Evolutionary conservation across 164 flowering plant species (phyloP), one percentile per base, ranked within the genome.

Genomic region (Umbellularia californica): DNA sequence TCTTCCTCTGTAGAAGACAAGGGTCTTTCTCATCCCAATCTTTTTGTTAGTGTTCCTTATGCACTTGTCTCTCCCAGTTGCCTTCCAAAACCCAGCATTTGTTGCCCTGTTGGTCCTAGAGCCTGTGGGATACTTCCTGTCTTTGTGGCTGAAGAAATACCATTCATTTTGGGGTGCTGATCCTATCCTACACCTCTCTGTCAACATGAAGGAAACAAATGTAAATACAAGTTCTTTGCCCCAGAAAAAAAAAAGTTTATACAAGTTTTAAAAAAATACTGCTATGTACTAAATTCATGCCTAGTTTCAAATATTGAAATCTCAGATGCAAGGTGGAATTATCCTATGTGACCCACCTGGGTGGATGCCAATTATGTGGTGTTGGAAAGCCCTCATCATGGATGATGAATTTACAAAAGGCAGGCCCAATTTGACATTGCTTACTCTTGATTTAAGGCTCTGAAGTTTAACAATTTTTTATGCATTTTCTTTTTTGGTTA

Each of bases 101-200:
- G 98, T 95, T 0, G 98, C 98, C 70, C 98, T 75, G 69, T 95
- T 95, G 0, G 98, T 95, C 79, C 98, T 85, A 2, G 97, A 91
- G 12, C 98, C 98, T 1, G 97, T 94, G 51, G 98, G 98, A 72
- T 94, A 95, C 81, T 95, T 95, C 80, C 92, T 85, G 75, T 95
- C 98, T 80, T 95, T 95, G 87, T 95, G 98, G 85, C 98, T 95
- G 85, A 95, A 95, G 77, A 95, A 92, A 76, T 92, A 95, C 97
- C 97, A 95, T 70, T 95, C 98, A 41, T 95, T 95, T 73, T 95
- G 97, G 4, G 97, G 97, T 1, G 97, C 89, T 3, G 98, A 89
- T 6, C 98, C 98, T 66, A 95, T 95, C 79, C 82, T 88, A 67
- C 98, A 95, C 76, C 81, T 92, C 85, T 92, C 98, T 94, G 69